Evolutionary conservation across 768 basidiomycete species (phyloP), one percentile per base, ranked within the genome.

Genomic region (Tubosaeta sp.): DNA sequence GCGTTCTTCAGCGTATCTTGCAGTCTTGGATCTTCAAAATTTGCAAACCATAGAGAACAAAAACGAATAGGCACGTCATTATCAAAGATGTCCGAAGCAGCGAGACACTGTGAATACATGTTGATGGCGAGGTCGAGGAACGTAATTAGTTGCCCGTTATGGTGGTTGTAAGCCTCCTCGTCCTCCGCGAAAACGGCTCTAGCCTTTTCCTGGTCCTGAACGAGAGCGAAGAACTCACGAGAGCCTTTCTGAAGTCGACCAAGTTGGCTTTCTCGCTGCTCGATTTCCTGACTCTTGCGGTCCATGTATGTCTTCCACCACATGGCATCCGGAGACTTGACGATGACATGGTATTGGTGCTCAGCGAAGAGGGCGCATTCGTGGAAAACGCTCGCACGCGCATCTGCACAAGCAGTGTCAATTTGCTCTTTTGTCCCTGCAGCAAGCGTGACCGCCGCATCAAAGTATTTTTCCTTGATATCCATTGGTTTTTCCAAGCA

Each of bases 341-440:
- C 65, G 31, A 88, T 79, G 2, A 80, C 73, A 53, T 86, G 81
- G 62, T 90, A 94, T 60, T 98, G 94, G 12, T 78, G 75, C 60
- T 98, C 93, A 0, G 94, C 90, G 61, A 98, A 98, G 22, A 79
- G 75, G 1, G 95, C 96, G 64, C 83, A 97, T 59, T 89, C 80
- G 53, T 86, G 83, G 64, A 81, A 91, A 29, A 94, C 77, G 10
- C 74, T 75, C 18, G 84, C 83, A 44, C 74, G 73, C 10, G 72
- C 64, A n/a, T 61, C 44, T 30, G 49, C 50, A 2, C 55, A 40
- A 27, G n/a, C n/a, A n/a, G 60, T 49, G 41, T 62, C 42, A 6
- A 47, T 58, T 32, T 56, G 51, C 18, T 69, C 63, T 50, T 56
- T 59, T 18, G 62, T 52, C 36, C 59, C 44, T 24, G 51, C 38